Conservation (phyloP, 2,329 filamentous ascomycete genomes). For the Talaromyces funiculosus region DNA sequence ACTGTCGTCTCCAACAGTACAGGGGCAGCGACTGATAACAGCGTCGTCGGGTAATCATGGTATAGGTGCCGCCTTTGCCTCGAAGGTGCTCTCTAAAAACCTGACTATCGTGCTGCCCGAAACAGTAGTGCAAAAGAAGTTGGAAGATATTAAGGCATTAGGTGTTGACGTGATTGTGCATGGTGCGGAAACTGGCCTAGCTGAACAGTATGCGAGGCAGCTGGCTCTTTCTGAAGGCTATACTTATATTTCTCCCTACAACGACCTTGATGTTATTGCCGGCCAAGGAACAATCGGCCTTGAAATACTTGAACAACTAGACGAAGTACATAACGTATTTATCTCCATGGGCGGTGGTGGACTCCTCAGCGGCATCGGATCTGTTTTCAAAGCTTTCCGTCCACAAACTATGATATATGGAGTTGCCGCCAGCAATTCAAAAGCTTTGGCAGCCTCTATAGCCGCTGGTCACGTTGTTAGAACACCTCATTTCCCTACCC, state of each 20-base stretch:
- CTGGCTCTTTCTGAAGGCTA: not conserved
- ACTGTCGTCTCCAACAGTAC: not conserved
- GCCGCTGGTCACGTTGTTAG: not conserved
- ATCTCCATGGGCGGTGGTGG: not conserved
- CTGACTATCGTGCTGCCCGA: not conserved
- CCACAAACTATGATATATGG: not conserved
- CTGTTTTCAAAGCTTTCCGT: not conserved
- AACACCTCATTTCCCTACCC: not conserved
- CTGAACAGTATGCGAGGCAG: not conserved
- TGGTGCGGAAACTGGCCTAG: not conserved
- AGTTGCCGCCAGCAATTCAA: not conserved
- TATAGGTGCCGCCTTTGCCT: not conserved
- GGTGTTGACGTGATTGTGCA: not conserved
- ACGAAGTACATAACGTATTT: not conserved
- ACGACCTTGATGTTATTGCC: not conserved
- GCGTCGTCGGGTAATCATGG: not conserved
- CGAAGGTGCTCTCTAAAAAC: not conserved
- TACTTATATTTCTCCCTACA: not conserved
- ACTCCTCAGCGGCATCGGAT: not conserved
- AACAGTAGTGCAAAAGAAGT: not conserved
- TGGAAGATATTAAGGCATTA: not conserved
- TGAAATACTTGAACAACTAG: not conserved
- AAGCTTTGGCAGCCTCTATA: not conserved
- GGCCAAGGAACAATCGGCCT: not conserved
- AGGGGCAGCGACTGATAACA: not conserved